Conservation (phyloP, 1,284 basidiomycete genomes). For the Rhodotorula sp. region DNA sequence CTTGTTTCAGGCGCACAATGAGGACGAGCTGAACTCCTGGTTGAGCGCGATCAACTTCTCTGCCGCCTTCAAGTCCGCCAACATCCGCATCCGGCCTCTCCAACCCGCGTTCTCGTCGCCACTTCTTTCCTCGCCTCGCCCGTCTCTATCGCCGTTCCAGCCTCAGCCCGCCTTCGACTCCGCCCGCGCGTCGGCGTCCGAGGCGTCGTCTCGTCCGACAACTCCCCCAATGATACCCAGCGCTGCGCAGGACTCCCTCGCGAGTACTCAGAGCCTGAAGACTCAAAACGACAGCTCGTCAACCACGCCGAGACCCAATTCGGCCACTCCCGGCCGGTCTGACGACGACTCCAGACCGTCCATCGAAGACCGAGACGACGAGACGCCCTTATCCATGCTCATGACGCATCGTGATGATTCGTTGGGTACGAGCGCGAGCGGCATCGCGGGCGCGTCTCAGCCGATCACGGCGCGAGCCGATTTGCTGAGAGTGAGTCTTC, state of each 20-base stretch:
- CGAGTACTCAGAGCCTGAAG: not conserved
- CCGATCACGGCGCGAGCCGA: constrained; percentile 17
- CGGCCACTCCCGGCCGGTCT: too few relatives aligned
- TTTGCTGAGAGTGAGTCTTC: constrained; percentile 22
- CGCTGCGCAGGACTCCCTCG: not conserved
- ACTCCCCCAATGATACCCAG: not conserved
- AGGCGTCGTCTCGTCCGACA: not conserved
- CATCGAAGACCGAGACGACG: not conserved
- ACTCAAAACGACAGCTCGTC: not conserved
- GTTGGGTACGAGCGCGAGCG: too few relatives aligned
- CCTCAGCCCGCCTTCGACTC: not conserved
- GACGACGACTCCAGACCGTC: too few relatives aligned
- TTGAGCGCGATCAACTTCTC: constrained; percentile 92
- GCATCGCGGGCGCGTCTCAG: not conserved
- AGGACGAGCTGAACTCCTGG: constrained; percentile 84
- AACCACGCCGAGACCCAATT: too few relatives aligned
- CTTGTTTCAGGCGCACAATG: constrained; percentile 71
- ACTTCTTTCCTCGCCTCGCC: not conserved
- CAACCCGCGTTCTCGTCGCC: not conserved
- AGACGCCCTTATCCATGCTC: not conserved
- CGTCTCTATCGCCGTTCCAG: not conserved
- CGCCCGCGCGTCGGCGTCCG: not conserved
- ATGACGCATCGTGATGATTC: too few relatives aligned
- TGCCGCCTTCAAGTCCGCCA: constrained; percentile 80
- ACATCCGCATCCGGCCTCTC: constrained; percentile 69